A percentile compares a stretch with the other conserved stretches of the same genome.
Evolutionary conservation across 106 monocot genomes (phyloP).

Genomic region (Agapanthus africanus): DNA sequence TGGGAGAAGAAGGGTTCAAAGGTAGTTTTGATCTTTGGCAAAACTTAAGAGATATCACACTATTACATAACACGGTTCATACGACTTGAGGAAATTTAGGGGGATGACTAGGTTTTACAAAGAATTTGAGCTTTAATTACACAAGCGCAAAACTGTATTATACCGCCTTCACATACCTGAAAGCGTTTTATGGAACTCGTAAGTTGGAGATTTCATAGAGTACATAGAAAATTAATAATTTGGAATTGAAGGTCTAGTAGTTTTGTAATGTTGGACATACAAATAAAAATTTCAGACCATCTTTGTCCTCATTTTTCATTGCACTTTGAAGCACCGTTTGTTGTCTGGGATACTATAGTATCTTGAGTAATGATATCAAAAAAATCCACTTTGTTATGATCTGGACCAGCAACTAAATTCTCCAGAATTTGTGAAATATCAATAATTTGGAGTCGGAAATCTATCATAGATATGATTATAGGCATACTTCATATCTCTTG

Average conservation of each 20-base stretch:
- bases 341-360: too few relatives aligned
- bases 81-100: background rate
- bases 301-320: too few relatives aligned
- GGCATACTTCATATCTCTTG: too few relatives aligned
- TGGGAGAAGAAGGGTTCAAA: slow-evolving; percentile 62
- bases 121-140: background rate
- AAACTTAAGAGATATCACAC: background rate
- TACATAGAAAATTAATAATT: background rate
- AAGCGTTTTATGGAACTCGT: too few relatives aligned
- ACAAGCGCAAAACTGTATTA: background rate
- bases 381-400: background rate
- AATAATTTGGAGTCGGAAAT: too few relatives aligned
- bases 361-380: too few relatives aligned
- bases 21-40: slow-evolving; percentile 28
- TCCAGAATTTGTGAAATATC: too few relatives aligned
- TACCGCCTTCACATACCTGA: too few relatives aligned
- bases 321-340: too few relatives aligned
- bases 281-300: too few relatives aligned
- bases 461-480: too few relatives aligned
- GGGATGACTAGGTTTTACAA: background rate
- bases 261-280: background rate
- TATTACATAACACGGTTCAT: background rate
- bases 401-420: background rate
- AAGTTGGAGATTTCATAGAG: too few relatives aligned
- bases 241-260: background rate